A percentile compares a stretch with the other conserved stretches of the same genome.
These are phyloP conservation scores for Populus trichocarpa DNA, from an alignment of 441 rosid species.

Conservation along the genomic window DNA sequence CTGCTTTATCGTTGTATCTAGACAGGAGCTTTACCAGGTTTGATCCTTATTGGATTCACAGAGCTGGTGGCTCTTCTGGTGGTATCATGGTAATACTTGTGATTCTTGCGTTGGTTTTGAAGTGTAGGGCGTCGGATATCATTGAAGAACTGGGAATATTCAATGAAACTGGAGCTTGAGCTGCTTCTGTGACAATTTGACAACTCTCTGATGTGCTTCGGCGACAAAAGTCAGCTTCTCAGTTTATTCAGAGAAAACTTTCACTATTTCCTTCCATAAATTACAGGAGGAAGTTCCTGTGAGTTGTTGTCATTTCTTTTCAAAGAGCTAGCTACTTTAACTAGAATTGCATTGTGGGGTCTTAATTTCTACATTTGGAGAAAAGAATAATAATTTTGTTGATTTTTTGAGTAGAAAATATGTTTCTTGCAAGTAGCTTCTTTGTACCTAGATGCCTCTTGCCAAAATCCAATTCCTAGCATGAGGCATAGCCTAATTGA, in stretches of 20 bases:
- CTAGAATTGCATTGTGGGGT: not conserved
- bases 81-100: constrained; percentile 62
- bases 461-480: not conserved
- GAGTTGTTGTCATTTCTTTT: not conserved
- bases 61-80: constrained; percentile 81
- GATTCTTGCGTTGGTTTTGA: constrained; percentile 62
- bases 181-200: not conserved
- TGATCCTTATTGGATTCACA: constrained; percentile 83
- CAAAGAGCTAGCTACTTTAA: not conserved
- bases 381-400: not conserved
- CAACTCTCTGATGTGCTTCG: not conserved
- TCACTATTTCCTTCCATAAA: not conserved
- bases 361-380: not conserved
- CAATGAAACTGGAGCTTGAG: constrained; percentile 1
- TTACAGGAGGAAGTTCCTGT: not conserved
- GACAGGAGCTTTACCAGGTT: constrained; percentile 61
- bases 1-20: constrained; percentile 42
- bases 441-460: not conserved
- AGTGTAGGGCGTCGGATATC: constrained; percentile 40
- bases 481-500: not conserved
- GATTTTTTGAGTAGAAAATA: not conserved
- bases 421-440: not conserved
- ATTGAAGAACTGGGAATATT: not conserved
- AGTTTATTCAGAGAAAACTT: not conserved
- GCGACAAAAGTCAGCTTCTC: not conserved